Percentiles rank a stretch among this genome's conserved stretches.
Conservation (phyloP, 2,329 filamentous ascomycete genomes). For the Sphaerostilbella broomeana region DNA sequence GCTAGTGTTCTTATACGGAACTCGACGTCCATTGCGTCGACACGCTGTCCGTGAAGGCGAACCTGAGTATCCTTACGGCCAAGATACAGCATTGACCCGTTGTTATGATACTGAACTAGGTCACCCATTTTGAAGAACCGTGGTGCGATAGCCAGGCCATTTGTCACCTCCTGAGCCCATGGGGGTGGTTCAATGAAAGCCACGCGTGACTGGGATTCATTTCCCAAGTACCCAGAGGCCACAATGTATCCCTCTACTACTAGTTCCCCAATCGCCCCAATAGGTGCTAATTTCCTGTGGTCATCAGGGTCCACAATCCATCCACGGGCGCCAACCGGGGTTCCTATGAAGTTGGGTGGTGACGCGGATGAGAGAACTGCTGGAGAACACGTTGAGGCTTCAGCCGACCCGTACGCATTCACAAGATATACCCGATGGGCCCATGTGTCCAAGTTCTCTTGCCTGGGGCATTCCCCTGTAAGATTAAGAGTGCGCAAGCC, state of each 20-base stretch:
- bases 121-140: slow-evolving; percentile 44
- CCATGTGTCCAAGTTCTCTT: neutral
- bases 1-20: neutral
- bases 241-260: slow-evolving; percentile 38
- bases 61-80: slow-evolving; percentile 53
- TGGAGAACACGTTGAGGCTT: slow-evolving; percentile 10
- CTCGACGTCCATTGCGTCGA: slow-evolving; percentile 38
- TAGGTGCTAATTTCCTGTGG: slow-evolving; percentile 20
- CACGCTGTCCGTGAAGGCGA: slow-evolving; percentile 52
- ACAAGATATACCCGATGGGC: slow-evolving; percentile 1
- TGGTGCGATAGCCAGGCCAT: neutral
- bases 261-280: slow-evolving; percentile 31
- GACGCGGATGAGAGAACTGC: too few relatives aligned
- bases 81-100: slow-evolving; percentile 36
- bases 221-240: slow-evolving; percentile 42
- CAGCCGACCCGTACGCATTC: slow-evolving; percentile 17
- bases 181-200: slow-evolving; percentile 37
- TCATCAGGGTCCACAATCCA: slow-evolving; percentile 1
- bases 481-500: slow-evolving; percentile 10
- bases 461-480: neutral
- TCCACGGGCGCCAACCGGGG: neutral
- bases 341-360: neutral
- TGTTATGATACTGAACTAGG: slow-evolving; percentile 35
- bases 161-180: neutral
- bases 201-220: slow-evolving; percentile 37